Evolutionary conservation across 805 yeast species (phyloP).

Genomic region (Candida lessepsii): DNA sequence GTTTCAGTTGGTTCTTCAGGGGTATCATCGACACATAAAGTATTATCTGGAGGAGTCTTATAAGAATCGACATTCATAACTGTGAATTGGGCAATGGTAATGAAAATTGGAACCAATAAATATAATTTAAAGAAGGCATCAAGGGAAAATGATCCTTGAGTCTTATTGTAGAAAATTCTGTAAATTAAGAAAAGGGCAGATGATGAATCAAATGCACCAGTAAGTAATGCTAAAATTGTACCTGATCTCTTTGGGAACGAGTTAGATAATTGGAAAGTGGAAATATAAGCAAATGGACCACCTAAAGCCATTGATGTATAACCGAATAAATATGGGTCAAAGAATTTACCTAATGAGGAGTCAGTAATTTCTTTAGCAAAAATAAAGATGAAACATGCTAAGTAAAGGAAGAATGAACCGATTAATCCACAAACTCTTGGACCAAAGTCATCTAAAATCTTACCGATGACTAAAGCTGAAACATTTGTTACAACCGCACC

Average conservation of each 20-base stretch:
- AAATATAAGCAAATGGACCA: slow-evolving; percentile 56
- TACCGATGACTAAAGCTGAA: slow-evolving; percentile 51
- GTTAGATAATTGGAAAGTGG: slow-evolving; percentile 56
- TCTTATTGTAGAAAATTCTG: slow-evolving; percentile 36
- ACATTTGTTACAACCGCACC: slow-evolving; percentile 58
- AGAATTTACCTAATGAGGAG: slow-evolving; percentile 16
- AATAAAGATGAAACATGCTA: slow-evolving; percentile 48
- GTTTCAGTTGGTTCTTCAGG: slow-evolving; percentile 19
- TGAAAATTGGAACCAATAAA: slow-evolving; percentile 49
- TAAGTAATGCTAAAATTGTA: slow-evolving; percentile 49
- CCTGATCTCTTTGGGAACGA: slow-evolving; percentile 56
- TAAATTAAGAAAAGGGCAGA: slow-evolving; percentile 54
- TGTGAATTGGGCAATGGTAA: slow-evolving; percentile 43
- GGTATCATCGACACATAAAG: slow-evolving; percentile 24
- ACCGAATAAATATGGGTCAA: slow-evolving; percentile 55
- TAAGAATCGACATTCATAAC: slow-evolving; percentile 54
- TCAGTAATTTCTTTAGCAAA: slow-evolving; percentile 28
- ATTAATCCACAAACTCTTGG: slow-evolving; percentile 54
- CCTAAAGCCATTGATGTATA: slow-evolving; percentile 55
- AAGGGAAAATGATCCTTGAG: slow-evolving; percentile 36
- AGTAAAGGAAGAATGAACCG: slow-evolving; percentile 46
- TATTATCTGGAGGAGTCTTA: slow-evolving; percentile 34
- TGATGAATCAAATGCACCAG: slow-evolving; percentile 61
- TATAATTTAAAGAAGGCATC: slow-evolving; percentile 47
- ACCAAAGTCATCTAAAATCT: slow-evolving; percentile 48